A percentile compares a stretch with the other conserved stretches of the same genome.
These are phyloP conservation scores for Hirschioporus abietinus DNA, from an alignment of 768 basidiomycete genomes.

Conservation along the genomic window DNA sequence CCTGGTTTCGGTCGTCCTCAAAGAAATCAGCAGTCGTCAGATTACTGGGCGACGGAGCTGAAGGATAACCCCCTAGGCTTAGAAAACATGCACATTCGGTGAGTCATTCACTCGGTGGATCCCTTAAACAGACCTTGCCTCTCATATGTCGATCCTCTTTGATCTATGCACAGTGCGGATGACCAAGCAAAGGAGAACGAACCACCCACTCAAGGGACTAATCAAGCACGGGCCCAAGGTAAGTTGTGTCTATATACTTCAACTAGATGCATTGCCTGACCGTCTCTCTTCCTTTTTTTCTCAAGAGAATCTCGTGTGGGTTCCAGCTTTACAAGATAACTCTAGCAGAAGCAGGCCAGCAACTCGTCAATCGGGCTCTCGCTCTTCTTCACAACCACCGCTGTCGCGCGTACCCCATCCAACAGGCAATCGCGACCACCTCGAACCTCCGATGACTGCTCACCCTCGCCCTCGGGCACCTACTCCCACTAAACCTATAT, in stretches of 20 bases:
- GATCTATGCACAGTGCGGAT: background rate
- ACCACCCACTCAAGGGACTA: background rate
- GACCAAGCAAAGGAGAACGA: background rate
- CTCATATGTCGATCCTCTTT: background rate
- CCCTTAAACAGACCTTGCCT: background rate
- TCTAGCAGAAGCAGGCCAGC: background rate
- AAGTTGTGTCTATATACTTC: background rate
- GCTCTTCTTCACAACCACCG: background rate
- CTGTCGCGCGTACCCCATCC: background rate
- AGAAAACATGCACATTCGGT: slow-evolving; percentile 61
- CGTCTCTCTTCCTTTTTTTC: background rate
- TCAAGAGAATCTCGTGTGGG: background rate
- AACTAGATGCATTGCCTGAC: background rate
- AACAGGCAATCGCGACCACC: background rate
- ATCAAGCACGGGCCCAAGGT: background rate
- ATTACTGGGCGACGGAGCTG: slow-evolving; percentile 57
- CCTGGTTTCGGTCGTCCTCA: slow-evolving; percentile 21
- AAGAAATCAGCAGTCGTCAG: slow-evolving; percentile 49
- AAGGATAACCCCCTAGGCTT: slow-evolving; percentile 62
- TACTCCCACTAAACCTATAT: background rate
- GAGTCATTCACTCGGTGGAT: slow-evolving; percentile 21
- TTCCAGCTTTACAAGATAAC: background rate
- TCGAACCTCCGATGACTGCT: background rate
- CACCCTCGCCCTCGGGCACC: background rate
- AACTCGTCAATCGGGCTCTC: background rate